Conservation (phyloP, 192 early-diverging fungal genomes). For the Geranomyces variabilis region DNA sequence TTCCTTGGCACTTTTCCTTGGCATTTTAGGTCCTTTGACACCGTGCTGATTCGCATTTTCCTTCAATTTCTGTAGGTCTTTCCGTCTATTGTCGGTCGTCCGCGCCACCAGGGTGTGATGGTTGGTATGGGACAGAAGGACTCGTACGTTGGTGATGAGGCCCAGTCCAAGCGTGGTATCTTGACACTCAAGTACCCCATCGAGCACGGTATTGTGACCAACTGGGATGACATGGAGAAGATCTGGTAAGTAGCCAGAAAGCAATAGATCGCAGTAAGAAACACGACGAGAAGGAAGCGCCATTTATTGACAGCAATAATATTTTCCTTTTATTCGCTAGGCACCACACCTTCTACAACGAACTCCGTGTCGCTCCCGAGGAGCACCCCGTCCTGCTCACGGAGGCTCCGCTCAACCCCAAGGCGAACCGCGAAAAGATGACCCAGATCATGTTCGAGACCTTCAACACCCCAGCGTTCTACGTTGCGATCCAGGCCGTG, state of each 20-base stretch:
- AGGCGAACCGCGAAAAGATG: conserved; percentile 67
- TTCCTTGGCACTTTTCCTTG: conserved; percentile 15
- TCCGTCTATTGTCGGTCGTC: conserved; percentile 63
- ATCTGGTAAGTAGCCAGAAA: conserved; percentile 49
- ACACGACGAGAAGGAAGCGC: conserved; percentile 8
- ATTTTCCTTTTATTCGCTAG: conserved; percentile 10
- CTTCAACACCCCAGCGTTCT: conserved; percentile 67
- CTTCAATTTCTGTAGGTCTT: conserved; percentile 40
- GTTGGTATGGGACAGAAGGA: conserved; percentile 70
- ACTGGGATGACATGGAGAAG: conserved; percentile 75
- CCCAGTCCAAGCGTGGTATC: conserved; percentile 69
- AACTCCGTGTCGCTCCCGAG: conserved; percentile 68
- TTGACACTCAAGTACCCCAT: conserved; percentile 66
- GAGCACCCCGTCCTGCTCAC: conserved; percentile 66
- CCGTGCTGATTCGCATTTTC: too few species aligned
- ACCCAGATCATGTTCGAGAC: conserved; percentile 68
- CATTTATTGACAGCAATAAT: conserved; percentile 6
- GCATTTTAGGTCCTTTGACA: background rate
- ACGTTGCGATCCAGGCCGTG: conserved; percentile 57
- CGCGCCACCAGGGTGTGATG: conserved; percentile 63
- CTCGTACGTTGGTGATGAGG: conserved; percentile 69
- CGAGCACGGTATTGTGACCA: conserved; percentile 66
- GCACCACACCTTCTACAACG: conserved; percentile 69
- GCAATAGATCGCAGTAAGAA: background rate
- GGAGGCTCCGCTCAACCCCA: conserved; percentile 68